These are phyloP conservation scores for Trichophyton verrucosum DNA, from an alignment of 2,329 filamentous ascomycete genomes.

Conservation along the genomic window DNA sequence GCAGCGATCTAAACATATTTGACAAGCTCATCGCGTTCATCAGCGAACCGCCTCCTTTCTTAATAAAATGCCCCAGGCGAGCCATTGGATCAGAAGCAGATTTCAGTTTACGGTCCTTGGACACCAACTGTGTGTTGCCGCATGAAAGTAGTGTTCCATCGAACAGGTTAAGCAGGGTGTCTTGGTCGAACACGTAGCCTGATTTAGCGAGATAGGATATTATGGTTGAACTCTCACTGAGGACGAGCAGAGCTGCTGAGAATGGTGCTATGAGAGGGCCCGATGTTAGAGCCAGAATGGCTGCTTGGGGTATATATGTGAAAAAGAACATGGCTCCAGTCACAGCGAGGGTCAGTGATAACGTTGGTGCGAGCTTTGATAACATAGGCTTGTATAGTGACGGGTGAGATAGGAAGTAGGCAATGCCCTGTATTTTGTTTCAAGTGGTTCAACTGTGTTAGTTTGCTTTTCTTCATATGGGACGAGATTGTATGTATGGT, in stretches of 20 bases:
- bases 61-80: conserved; percentile 45
- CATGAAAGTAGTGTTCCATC: conserved; percentile 55
- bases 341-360: conserved; percentile 59
- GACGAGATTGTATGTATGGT: not conserved
- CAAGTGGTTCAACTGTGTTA: too few relatives aligned
- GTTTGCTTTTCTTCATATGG: too few relatives aligned
- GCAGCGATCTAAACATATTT: conserved; percentile 61
- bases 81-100: conserved; percentile 39
- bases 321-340: conserved; percentile 75
- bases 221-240: conserved; percentile 44
- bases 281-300: conserved; percentile 70
- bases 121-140: conserved; percentile 51
- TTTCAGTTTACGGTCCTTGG: conserved; percentile 61
- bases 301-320: conserved; percentile 74
- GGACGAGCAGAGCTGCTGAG: conserved; percentile 47
- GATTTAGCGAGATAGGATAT: conserved; percentile 43
- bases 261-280: conserved; percentile 54
- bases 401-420: conserved; percentile 47
- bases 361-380: conserved; percentile 46
- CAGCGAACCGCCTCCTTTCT: conserved; percentile 36
- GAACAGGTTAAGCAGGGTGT: conserved; percentile 77
- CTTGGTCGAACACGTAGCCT: conserved; percentile 59
- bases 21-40: conserved; percentile 37
- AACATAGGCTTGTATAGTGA: conserved; percentile 48
- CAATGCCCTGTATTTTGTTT: conserved; percentile 39